These are phyloP conservation scores for Calonectria ilicicola DNA, from an alignment of 2,329 filamentous ascomycete genomes.

Conservation along the genomic window DNA sequence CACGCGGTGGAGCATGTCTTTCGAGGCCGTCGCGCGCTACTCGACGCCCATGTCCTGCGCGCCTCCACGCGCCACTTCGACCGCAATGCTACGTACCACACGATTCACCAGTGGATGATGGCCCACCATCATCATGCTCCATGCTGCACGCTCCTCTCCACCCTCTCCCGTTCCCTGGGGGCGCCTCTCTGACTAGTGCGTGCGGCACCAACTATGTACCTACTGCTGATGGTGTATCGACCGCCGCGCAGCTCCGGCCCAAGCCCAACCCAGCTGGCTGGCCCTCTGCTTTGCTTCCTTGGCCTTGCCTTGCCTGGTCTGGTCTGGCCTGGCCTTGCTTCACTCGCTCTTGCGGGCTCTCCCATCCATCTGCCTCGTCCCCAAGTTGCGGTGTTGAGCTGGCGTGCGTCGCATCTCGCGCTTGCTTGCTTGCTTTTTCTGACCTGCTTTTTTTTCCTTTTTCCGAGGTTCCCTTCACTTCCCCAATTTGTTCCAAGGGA, in stretches of 20 bases:
- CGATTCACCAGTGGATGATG: neutral
- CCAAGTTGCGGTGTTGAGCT: constrained; percentile 41
- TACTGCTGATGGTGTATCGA: constrained; percentile 12
- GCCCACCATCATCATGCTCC: neutral
- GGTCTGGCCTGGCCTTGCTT: constrained; percentile 28
- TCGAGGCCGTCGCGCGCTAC: constrained; percentile 38
- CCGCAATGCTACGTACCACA: constrained; percentile 18
- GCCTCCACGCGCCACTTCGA: constrained; percentile 35
- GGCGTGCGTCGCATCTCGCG: constrained; percentile 41
- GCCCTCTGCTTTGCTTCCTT: neutral
- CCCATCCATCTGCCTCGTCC: constrained; percentile 2
- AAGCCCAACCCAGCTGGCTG: constrained; percentile 13
- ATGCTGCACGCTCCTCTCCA: constrained; percentile 14
- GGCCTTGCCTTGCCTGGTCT: constrained; percentile 1
- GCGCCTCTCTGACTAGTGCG: neutral
- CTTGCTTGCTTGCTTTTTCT: constrained; percentile 33
- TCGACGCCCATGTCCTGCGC: constrained; percentile 35
- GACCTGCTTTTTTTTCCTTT: constrained; percentile 11
- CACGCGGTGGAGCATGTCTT: constrained; percentile 29
- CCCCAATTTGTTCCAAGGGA: constrained; percentile 4
- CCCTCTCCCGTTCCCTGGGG: constrained; percentile 8
- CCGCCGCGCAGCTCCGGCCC: constrained; percentile 20
- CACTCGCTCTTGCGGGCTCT: constrained; percentile 23
- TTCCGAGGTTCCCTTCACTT: constrained; percentile 18
- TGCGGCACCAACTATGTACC: constrained; percentile 2